Percentiles rank a stretch among this genome's conserved stretches.
These are phyloP conservation scores for Graphilbum fragrans DNA, from an alignment of 2,329 filamentous ascomycete species.

Conservation along the genomic window DNA sequence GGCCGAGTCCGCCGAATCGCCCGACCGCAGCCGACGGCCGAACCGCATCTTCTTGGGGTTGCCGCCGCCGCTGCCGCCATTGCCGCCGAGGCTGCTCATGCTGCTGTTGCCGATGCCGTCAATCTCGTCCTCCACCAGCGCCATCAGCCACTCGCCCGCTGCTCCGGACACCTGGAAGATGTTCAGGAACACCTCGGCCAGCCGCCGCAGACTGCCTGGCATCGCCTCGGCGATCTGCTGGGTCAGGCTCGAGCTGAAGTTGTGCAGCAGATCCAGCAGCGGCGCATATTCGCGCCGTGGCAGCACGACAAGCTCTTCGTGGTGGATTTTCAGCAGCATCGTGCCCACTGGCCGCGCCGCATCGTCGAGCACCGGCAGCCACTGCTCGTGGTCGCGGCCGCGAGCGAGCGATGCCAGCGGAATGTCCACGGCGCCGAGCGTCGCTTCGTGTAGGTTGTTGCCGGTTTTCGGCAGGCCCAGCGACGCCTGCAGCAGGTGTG, in stretches of 20 bases:
- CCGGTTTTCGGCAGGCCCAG: constrained; percentile 27
- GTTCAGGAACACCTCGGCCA: constrained; percentile 80
- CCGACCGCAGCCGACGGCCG: constrained; percentile 57
- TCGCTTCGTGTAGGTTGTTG: constrained; percentile 32
- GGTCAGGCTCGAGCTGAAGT: constrained; percentile 73
- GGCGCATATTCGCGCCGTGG: constrained; percentile 75
- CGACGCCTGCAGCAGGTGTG: constrained; percentile 28
- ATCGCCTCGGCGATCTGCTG: constrained; percentile 72
- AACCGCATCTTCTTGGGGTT: constrained; percentile 66
- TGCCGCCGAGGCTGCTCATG: constrained; percentile 24
- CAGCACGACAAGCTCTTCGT: constrained; percentile 83
- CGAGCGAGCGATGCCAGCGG: constrained; percentile 66
- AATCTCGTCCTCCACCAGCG: constrained; percentile 91
- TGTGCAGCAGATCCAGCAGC: constrained; percentile 72
- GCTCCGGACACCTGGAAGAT: constrained; percentile 89
- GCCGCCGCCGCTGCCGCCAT: too few relatives aligned
- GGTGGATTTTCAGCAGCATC: constrained; percentile 69
- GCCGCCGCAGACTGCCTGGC: constrained; percentile 61
- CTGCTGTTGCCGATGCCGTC: constrained; percentile 76
- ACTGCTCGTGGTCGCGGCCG: constrained; percentile 71
- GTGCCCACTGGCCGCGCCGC: constrained; percentile 67
- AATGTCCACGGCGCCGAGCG: constrained; percentile 68
- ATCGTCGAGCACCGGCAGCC: constrained; percentile 73
- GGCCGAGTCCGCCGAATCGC: constrained; percentile 50
- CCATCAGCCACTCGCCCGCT: constrained; percentile 81